Base-by-base conservation (phyloP, 1,139 yeast genomes). In the Hansenula sp. region DNA sequence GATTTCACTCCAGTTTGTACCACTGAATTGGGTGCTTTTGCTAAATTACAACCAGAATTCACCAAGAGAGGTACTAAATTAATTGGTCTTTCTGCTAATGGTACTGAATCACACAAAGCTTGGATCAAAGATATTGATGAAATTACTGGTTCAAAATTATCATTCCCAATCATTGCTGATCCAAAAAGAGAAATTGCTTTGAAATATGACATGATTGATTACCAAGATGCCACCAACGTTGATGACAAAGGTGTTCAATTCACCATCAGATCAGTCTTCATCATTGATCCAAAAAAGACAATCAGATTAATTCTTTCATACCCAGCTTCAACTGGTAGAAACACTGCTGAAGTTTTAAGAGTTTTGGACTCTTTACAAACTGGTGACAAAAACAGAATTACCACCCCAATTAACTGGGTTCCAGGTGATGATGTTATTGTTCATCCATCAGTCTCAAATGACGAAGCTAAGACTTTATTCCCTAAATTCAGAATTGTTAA, bases 1-100 rank as follows among this genome's bases (percentile, higher is more conserved):
- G 94, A 84, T 60, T 84, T 81, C 71, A 86, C 95, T 37, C 95
- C 95, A 41, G 92, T 86, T 39, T 86, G 95, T 68, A 86, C 95
- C 52, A 86, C 95, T 44, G 95, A 86, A 69, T 73, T 86, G 51
- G 95, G 95, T 48, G 95, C 94, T 11, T 84, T 86, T 56, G 89
- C 92, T 55, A 79, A 82, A 62, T 73, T 86, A 59, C 86, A 83
- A 67, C 87, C 87, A 36, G 94, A 86, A 65, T 86, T 86, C 61
- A 71, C 80, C 59, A 75, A 79, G 68, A 77, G 95, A 63, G 75
- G 75, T 42, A 86, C 82, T 53, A 84, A 85, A 70, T 71, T 86
- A 60, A 73, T 85, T 61, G 95, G 94, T 46, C 71, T 86, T 45
- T 81, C 90, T 46, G 88, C 90, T 48, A 83, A 85, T 65, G 78